Conservation (phyloP, 441 rosid genomes). For the Populus hybrid region DNA sequence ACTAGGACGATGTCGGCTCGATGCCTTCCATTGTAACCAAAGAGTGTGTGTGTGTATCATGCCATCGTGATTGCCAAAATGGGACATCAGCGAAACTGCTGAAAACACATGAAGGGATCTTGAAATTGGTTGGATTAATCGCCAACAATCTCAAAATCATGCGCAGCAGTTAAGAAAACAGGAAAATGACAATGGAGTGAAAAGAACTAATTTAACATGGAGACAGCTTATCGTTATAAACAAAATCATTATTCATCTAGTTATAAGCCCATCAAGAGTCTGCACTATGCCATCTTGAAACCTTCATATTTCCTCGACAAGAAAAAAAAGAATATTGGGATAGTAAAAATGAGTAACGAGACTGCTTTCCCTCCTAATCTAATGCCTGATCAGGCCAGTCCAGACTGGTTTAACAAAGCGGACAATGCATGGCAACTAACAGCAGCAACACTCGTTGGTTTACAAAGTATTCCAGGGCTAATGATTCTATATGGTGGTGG, state of each 20-base stretch:
- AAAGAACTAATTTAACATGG: background rate
- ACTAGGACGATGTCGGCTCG: background rate
- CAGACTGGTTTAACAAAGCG: constrained; percentile 46
- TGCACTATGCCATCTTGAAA: background rate
- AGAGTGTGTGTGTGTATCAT: background rate
- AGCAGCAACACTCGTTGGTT: constrained; percentile 49
- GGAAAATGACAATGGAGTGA: background rate
- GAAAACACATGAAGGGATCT: background rate
- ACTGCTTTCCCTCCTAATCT: constrained; percentile 24
- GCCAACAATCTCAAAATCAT: background rate
- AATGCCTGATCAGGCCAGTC: constrained; percentile 26
- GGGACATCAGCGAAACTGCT: background rate
- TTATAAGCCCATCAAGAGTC: background rate
- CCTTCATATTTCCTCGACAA: no score
- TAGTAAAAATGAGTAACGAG: background rate
- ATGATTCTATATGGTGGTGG: constrained; percentile 45
- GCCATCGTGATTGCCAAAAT: background rate
- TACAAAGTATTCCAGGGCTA: constrained; percentile 52
- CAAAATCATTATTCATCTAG: background rate
- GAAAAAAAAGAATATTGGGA: background rate
- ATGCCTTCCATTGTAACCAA: background rate
- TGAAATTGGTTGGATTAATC: background rate
- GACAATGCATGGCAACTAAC: constrained; percentile 61
- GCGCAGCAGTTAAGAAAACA: background rate
- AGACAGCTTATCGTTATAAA: constrained; percentile 5